Evolutionary conservation across 352 stramenopile species (phyloP).

Genomic region (Globisporangium lucens): DNA sequence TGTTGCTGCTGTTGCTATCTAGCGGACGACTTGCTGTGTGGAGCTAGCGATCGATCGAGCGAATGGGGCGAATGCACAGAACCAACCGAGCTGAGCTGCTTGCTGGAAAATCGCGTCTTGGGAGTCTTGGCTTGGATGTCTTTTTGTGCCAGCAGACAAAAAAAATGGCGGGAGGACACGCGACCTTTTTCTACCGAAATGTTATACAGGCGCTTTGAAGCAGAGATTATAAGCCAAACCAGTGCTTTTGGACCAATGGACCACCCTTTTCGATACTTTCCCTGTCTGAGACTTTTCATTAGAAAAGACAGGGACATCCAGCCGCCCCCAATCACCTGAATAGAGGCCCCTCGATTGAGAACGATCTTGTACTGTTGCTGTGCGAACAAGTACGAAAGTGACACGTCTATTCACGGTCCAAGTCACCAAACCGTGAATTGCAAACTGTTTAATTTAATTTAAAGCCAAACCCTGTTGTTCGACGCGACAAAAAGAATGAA

Average conservation of each 20-base stretch:
- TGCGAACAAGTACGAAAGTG: too few species aligned
- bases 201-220: neutral
- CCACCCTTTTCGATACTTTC: neutral
- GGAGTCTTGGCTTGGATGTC: neutral
- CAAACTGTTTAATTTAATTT: too few species aligned
- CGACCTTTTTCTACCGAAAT: neutral
- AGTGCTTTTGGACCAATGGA: neutral
- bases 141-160: conserved; percentile 2
- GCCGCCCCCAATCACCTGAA: too few species aligned
- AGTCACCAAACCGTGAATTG: too few species aligned
- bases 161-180: conserved; percentile 1
- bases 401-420: too few species aligned
- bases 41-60: neutral
- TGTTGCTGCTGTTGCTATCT: neutral
- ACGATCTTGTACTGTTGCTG: too few species aligned
- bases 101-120: neutral
- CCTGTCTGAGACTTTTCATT: too few species aligned
- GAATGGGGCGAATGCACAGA: neutral
- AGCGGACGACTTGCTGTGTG: neutral
- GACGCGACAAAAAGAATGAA: too few species aligned
- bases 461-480: too few species aligned
- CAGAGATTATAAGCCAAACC: neutral
- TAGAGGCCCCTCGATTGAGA: too few species aligned
- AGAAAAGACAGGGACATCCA: too few species aligned
- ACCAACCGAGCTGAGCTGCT: neutral